Evolutionary conservation across 2,329 filamentous ascomycete species (phyloP), one percentile per base, ranked within the genome.

Genomic region (Cladobotryum protrusum): DNA sequence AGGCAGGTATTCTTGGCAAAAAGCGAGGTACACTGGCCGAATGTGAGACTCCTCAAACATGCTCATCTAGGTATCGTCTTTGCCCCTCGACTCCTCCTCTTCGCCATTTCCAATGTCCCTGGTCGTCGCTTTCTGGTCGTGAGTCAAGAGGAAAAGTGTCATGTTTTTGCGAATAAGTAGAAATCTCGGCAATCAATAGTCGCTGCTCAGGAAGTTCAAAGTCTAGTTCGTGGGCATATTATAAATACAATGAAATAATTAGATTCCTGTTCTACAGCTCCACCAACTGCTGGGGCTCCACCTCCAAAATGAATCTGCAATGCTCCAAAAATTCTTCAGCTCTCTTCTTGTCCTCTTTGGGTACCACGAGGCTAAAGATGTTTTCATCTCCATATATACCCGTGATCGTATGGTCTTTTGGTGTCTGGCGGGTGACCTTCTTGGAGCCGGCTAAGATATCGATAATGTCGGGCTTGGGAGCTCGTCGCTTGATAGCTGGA

Each of bases 241-340:
- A 64, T 60, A 29, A 56, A 61, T 66, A 66, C 64, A 64, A 34
- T 54, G 52, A 54, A 58, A 59, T 52, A 51, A 57, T 54, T 48
- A 19, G 17, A 24, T 45, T 56, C 45, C 52, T 52, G 42, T 17
- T 48, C 75, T 67, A 84, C 64, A 84, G 62, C 37, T 40, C 15
- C 43, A 95, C 81, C 62, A 95, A 70, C 60, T 84, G 78, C 33
- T 84, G 88, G 13, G 89, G 89, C 69, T 93, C 86, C 56, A 81
- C 77, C 70, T 95, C 89, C 58, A 99, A 69, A 20, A 92, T 83
- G 42, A 77, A 72, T 81, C 96, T 96, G 63, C 96, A 80, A 59
- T 89, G 82, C 70, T 92, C 86, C 56, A 99, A 69, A 72, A 96
- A 99, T 11, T 85, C 76, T 62, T 81, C 77, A 13, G 89, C 93